Base-by-base conservation (phyloP, 192 early-diverging fungal genomes). In the Rhizoclosmatium globosum region DNA sequence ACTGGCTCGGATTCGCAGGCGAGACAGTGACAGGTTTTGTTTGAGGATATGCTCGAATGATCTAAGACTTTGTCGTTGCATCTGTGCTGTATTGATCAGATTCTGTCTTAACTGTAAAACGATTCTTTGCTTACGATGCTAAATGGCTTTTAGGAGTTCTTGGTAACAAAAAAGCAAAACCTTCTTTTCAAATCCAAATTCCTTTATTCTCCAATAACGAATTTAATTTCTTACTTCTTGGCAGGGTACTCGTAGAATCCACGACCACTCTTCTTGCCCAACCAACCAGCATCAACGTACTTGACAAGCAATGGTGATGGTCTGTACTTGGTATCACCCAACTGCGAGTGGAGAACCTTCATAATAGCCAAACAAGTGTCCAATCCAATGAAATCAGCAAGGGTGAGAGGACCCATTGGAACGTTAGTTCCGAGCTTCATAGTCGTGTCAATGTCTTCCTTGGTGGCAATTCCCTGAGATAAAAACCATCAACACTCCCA, bases 311-410 rank as follows among this genome's bases (percentile, higher is more conserved):
- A 83, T 39, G 96, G 94, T 43, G 91, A 88, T 11, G 98, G 98
- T 41, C 98, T 89, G 89, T 98, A 98, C 89, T 98, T 99, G 68
- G 92, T 89, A 78, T 99, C 97, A 70, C 96, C 96, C 47, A 95
- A 89, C 77, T 96, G 92, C 39, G 88, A 85, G 84, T 97, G 94
- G 48, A 97, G 88, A 9, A 99, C 96, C 77, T 92, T 90, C 96
- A 99, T 97, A 77, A 99, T 99, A 9, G 98, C 93, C 75, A 99
- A 84, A 84, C 98, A 99, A 0, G 98, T 99, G 81, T 99, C 98
- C 58, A 99, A 84, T 50, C 98, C 98, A 83, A 99, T 99, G 82
- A 98, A 97, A 83, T 99, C 98, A 19, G 96, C 98, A 64, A 99
- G 89, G 2, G 94, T 94, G 67, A 99, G 89, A 23, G 98, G 98